Base-by-base conservation (phyloP, 352 stramenopile genomes). In the Nothophytophthora sp. region DNA sequence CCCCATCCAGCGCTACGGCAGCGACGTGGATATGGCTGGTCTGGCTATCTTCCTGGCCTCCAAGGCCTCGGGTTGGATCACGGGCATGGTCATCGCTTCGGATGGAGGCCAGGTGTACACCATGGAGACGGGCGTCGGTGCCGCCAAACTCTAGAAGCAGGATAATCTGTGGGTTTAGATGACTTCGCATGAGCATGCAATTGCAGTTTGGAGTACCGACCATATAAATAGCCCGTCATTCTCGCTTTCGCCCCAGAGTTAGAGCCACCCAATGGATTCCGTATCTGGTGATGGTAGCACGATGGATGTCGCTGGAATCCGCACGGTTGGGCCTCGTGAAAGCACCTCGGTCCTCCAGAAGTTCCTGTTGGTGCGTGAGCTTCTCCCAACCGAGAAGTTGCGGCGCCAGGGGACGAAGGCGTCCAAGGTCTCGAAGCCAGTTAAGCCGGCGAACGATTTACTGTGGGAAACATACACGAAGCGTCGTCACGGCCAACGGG, bases 11-110 rank as follows among this genome's bases (percentile, higher is more conserved):
- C 73, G 93, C 40, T 76, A 90, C 54, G 95, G 96, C 13, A 62
- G 86, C 36, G 63, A 79, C 23, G 75, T 93, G 50, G 96, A 99
- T 64, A 98, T 98, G 86, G 92, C 88, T n/a, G 95, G 91, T 16
- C 77, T 96, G 13, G 92, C 83, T 29, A 81, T 99, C 48, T 99
- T 97, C 66, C 58, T 98, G 36, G 80, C 81, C 16, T 97, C 85
- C 32, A 79, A 78, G 50, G 96, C 90, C 5, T 94, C 85, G 1
- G 73, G 82, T 11, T 99, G 88, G 89, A 91, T 96, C 58, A 98
- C 93, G 11, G 96, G 96, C 16, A 80, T 90, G 47, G 79, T 98
- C 45, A 78, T 99, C 42, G 83, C 79, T 42, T 88, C 96, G 18
- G 96, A 99, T 67, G 96, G 96, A 27, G 96, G 96, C 2, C 67